Evolutionary conservation across 2,329 filamentous ascomycete genomes (phyloP).

Genomic region (Neonectria magnoliae): DNA sequence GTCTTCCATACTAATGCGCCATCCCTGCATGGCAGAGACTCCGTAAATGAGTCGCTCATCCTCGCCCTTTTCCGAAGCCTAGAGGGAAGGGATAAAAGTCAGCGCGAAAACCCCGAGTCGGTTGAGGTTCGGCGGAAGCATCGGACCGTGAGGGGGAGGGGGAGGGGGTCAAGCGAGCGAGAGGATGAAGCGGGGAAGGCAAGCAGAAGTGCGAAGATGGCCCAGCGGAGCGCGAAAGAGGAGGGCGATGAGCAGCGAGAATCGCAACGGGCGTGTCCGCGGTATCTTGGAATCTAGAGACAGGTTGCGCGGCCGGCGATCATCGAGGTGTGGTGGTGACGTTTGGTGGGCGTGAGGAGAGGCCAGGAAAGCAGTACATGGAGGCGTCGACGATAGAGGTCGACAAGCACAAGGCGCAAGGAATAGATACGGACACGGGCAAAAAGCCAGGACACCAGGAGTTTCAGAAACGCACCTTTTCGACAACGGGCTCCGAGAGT

Average conservation of each 20-base stretch:
- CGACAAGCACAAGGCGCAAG: slow-evolving; percentile 1
- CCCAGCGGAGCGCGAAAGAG: slow-evolving; percentile 1
- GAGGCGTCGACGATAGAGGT: background rate
- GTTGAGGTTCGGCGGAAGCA: slow-evolving; percentile 24
- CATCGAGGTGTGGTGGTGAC: slow-evolving; percentile 14
- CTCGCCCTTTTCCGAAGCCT: slow-evolving; percentile 90
- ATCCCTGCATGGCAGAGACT: slow-evolving; percentile 99
- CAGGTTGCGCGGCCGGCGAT: slow-evolving; percentile 18
- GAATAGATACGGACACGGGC: slow-evolving; percentile 7
- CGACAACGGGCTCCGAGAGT: slow-evolving; percentile 97
- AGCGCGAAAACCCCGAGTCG: slow-evolving; percentile 37
- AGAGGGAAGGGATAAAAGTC: slow-evolving; percentile 36
- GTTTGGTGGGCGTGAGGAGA: slow-evolving; percentile 30
- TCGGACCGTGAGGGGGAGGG: slow-evolving; percentile 22
- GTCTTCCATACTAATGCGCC: slow-evolving; percentile 99
- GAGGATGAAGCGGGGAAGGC: slow-evolving; percentile 24
- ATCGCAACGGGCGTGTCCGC: background rate
- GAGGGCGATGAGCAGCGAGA: background rate
- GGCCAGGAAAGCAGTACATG: slow-evolving; percentile 27
- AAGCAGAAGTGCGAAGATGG: slow-evolving; percentile 8
- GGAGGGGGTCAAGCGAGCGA: slow-evolving; percentile 15
- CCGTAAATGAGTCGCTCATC: slow-evolving; percentile 95
- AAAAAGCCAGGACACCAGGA: slow-evolving; percentile 2
- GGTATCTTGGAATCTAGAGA: slow-evolving; percentile 25
- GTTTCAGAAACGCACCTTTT: slow-evolving; percentile 76